These are phyloP conservation scores for Torulaspora globosa DNA, from an alignment of 1,139 yeast species.

Conservation along the genomic window DNA sequence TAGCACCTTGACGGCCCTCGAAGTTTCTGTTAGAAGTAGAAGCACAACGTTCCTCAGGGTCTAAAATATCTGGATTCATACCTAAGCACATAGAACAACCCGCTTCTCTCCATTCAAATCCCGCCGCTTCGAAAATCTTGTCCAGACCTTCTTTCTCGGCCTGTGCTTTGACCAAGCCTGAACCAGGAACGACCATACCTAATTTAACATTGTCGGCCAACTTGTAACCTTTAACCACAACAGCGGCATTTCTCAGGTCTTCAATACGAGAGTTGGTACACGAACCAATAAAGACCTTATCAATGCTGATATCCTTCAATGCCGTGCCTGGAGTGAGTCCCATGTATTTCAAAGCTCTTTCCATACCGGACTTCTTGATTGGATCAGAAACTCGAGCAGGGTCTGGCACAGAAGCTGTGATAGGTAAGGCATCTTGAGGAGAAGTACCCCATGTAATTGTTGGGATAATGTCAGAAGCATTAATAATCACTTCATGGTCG, in stretches of 20 bases:
- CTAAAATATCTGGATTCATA: conserved; percentile 96
- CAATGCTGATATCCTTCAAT: conserved; percentile 64
- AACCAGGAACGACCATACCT: conserved; percentile 94
- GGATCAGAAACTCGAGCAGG: conserved; percentile 72
- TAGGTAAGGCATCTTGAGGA: conserved; percentile 97
- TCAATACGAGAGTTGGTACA: conserved; percentile 98
- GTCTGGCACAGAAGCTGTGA: conserved; percentile 85
- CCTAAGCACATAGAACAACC: conserved; percentile 99
- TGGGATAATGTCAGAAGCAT: conserved; percentile 83
- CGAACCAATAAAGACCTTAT: conserved; percentile 95
- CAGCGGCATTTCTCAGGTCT: conserved; percentile 93
- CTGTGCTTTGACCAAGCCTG: conserved; percentile 86
- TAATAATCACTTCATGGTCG: conserved; percentile 75
- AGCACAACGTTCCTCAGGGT: conserved; percentile 95
- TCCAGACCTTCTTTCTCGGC: conserved; percentile 95
- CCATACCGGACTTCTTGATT: conserved; percentile 78
- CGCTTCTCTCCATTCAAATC: conserved; percentile 98
- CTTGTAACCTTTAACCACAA: conserved; percentile 84
- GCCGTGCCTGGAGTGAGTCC: conserved; percentile 84
- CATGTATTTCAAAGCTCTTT: conserved; percentile 87
- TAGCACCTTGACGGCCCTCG: conserved; percentile 98
- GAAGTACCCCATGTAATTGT: conserved; percentile 99
- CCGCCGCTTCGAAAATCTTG: conserved; percentile 84
- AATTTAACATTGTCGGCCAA: conserved; percentile 77
- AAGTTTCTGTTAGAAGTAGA: conserved; percentile 97